Evolutionary conservation across 768 basidiomycete genomes (phyloP).

Genomic region (Paxillus ammoniavirescens): DNA sequence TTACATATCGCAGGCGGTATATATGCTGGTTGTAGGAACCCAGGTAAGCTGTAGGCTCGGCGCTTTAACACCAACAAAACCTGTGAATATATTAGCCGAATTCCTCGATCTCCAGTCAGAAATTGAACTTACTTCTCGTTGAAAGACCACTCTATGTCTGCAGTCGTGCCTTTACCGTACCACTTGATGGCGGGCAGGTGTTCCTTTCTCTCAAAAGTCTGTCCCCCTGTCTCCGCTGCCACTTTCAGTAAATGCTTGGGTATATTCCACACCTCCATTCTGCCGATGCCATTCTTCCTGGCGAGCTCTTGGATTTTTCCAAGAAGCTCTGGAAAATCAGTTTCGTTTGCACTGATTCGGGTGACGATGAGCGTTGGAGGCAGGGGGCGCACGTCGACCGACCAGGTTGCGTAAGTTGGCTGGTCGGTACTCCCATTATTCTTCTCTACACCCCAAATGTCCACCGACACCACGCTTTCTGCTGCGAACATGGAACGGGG

Average conservation of each 20-base stretch:
- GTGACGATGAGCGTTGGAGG: constrained; percentile 43
- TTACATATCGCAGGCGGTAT: too few species aligned
- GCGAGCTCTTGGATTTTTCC: constrained; percentile 35
- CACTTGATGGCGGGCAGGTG: constrained; percentile 47
- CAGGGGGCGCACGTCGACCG: constrained; percentile 34
- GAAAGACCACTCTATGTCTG: constrained; percentile 41
- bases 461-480: constrained; percentile 10
- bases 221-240: constrained; percentile 31
- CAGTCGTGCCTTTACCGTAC: constrained; percentile 41
- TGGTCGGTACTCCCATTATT: not conserved
- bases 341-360: constrained; percentile 33
- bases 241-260: constrained; percentile 29
- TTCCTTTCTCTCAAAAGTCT: constrained; percentile 32
- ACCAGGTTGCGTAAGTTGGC: constrained; percentile 43
- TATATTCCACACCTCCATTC: constrained; percentile 50
- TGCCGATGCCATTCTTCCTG: constrained; percentile 30
- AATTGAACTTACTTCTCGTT: constrained; percentile 44
- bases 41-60: too few species aligned
- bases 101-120: not conserved
- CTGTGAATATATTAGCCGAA: constrained; percentile 17
- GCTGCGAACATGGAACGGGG: constrained; percentile 28
- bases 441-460: constrained; percentile 21
- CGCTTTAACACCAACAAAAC: constrained; percentile 41
- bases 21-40: too few species aligned
- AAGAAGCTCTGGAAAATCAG: constrained; percentile 36